phyloP scores from a whole-genome alignment of 805 yeast genomes.

The Wickerhamomyces hampshirensis region DNA sequence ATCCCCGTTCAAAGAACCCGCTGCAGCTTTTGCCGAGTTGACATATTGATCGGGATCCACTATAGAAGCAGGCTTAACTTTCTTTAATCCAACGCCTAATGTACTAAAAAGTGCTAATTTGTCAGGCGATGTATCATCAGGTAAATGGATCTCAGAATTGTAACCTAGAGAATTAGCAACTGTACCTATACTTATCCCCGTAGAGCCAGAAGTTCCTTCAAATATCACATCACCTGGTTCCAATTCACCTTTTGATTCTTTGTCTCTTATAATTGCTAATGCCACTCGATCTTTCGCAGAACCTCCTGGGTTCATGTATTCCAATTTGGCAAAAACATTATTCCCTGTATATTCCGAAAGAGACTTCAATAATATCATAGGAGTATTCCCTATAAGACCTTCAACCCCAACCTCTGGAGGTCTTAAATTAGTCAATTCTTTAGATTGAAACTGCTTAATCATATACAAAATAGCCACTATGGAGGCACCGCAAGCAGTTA shows the following conservation, averaged over 20 bases:
- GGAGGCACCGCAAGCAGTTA: slow-evolving; percentile 21
- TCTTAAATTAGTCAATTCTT: slow-evolving; percentile 19
- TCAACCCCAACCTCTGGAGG: slow-evolving; percentile 52
- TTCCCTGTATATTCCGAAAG: slow-evolving; percentile 72
- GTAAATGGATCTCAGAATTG: slow-evolving; percentile 86
- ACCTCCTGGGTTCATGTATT: slow-evolving; percentile 86
- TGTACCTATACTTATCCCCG: slow-evolving; percentile 91
- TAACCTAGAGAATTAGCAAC: slow-evolving; percentile 88
- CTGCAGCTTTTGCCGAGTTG: slow-evolving; percentile 72
- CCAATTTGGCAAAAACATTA: slow-evolving; percentile 82
- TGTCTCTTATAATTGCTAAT: slow-evolving; percentile 67
- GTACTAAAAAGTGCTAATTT: slow-evolving; percentile 66
- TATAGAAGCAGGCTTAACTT: slow-evolving; percentile 91
- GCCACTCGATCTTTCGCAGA: slow-evolving; percentile 96
- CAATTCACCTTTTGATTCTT: slow-evolving; percentile 56
- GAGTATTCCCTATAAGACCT: slow-evolving; percentile 88
- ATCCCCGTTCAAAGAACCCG: slow-evolving; percentile 41
- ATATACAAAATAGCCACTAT: slow-evolving; percentile 11
- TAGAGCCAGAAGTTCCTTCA: slow-evolving; percentile 96
- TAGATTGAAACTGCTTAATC: slow-evolving; percentile 1
- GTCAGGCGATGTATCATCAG: slow-evolving; percentile 88
- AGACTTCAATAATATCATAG: slow-evolving; percentile 68
- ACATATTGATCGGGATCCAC: slow-evolving; percentile 93
- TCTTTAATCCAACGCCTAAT: slow-evolving; percentile 78
- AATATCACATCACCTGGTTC: slow-evolving; percentile 66